Evolutionary conservation across 495 filamentous ascomycete genomes (phyloP).

Genomic region (Penicillium macrosclerotiorum): DNA sequence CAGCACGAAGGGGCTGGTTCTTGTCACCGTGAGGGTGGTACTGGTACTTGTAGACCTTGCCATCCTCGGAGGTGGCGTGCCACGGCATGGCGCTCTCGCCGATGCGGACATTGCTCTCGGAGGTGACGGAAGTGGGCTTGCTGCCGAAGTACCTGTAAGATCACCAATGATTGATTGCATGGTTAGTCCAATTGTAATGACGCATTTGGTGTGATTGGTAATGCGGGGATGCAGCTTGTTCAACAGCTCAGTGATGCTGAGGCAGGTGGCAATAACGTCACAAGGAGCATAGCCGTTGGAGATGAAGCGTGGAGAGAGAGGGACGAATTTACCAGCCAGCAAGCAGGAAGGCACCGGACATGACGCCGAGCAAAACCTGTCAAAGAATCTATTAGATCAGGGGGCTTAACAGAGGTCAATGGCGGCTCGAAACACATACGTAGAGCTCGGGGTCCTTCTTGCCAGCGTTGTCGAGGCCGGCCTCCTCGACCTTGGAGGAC

Average conservation of each 20-base stretch:
- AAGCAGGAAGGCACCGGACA: slow-evolving; percentile 82
- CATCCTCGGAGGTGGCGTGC: slow-evolving; percentile 60
- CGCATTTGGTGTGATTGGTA: background rate
- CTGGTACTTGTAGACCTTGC: slow-evolving; percentile 73
- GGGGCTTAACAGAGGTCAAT: slow-evolving; percentile 10
- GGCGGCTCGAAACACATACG: slow-evolving; percentile 46
- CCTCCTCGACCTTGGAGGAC: slow-evolving; percentile 47
- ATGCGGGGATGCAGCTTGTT: background rate
- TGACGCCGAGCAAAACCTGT: slow-evolving; percentile 86
- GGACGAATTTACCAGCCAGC: slow-evolving; percentile 66
- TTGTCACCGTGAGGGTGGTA: slow-evolving; percentile 90
- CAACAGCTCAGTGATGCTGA: background rate
- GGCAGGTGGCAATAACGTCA: slow-evolving; percentile 8
- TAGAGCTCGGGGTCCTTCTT: slow-evolving; percentile 81
- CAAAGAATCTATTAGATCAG: slow-evolving; percentile 13
- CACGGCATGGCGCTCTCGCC: slow-evolving; percentile 81
- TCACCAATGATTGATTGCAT: slow-evolving; percentile 9
- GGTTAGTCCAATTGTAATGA: slow-evolving; percentile 6
- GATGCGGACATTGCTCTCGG: slow-evolving; percentile 74
- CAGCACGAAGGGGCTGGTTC: slow-evolving; percentile 73
- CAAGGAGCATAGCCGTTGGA: slow-evolving; percentile 10
- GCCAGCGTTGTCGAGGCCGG: slow-evolving; percentile 60
- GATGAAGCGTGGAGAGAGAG: slow-evolving; percentile 36
- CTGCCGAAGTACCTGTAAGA: slow-evolving; percentile 58
- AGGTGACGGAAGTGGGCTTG: slow-evolving; percentile 80